Base-by-base conservation (phyloP, 139 green algal species). In the Volvox reticuliferus region DNA sequence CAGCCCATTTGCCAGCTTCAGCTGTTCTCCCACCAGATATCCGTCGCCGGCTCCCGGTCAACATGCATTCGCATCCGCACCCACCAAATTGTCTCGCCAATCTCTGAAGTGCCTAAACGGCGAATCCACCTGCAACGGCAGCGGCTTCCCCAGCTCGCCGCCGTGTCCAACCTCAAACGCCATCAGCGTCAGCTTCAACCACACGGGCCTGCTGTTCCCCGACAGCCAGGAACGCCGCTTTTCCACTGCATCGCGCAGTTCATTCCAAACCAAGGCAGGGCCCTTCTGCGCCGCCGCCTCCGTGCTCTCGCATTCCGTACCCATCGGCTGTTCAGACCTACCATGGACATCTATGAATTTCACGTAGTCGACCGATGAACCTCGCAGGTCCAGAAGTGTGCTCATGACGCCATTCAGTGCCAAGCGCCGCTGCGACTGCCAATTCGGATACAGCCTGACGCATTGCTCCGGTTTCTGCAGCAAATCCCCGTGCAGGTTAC, bases 181-280 rank as follows among this genome's bases (percentile, higher is more conserved):
- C 78, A 84, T 22, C 36, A 84, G 13, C 78, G 78, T 84, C 78
- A 84, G 35, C 21, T 67, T 37, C 78, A 84, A 44, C 78, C 36
- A 17, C 76, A 82, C 32, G 20, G 44, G 44, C 44, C 44, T 55
- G 44, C 44, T 55, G 44, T 55, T 55, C 44, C 44, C 44, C 5
- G 5, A 55, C 44, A 55, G 44, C 44, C 44, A 55, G 44, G 5
- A 55, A 14, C 44, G 44, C 9, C 44, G 44, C 44, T 28, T 82
- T 44, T 33, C 33, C 18, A 19, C 14, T 36, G 18, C 32, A 35
- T 62, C 32, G 24, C 76, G 55, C 71, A 82, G 32, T 19, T 2
- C 32, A 19, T 55, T 20, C 26, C 32, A 73, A 24, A 73, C 21
- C 65, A 2, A 73, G 65, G 21, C 2, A 73, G 65, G 21, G 65